phyloP scores from a whole-genome alignment of 352 stramenopile species.

The Aphanomyces invadans region DNA sequence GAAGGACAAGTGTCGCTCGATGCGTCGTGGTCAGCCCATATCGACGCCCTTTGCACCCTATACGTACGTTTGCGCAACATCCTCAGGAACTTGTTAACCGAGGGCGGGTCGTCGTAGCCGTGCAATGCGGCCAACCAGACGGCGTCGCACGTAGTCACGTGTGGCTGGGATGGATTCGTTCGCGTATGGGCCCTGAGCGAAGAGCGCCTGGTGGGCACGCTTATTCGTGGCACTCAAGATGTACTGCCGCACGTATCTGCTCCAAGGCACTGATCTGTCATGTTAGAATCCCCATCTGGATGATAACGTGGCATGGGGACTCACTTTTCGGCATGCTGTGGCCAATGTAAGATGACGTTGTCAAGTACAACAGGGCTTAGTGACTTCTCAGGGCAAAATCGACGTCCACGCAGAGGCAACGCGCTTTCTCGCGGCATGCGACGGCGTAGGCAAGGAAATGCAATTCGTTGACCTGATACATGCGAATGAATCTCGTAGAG shows the following conservation, averaged over 20 bases:
- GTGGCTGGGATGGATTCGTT: constrained; percentile 17
- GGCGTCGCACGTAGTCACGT: background rate
- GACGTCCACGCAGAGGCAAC: constrained; percentile 1
- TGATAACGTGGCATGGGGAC: background rate
- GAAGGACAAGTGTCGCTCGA: background rate
- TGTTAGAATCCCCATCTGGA: background rate
- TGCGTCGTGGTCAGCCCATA: constrained; percentile 6
- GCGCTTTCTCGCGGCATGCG: constrained; percentile 1
- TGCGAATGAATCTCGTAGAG: background rate
- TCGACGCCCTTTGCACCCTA: constrained; percentile 12
- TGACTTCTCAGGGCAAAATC: background rate
- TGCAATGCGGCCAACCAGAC: background rate
- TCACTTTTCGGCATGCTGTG: background rate
- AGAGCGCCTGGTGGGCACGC: background rate
- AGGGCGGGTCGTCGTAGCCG: no score
- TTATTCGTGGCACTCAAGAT: background rate
- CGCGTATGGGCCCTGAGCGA: background rate
- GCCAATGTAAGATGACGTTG: background rate
- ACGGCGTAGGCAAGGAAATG: background rate
- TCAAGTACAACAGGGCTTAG: background rate
- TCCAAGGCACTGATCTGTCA: background rate
- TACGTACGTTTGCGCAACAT: background rate
- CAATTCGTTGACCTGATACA: no score
- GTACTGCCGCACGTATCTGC: background rate
- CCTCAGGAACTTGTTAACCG: no score